Conservation (phyloP, 2,329 filamentous ascomycete species). For the Curvularia sp. region DNA sequence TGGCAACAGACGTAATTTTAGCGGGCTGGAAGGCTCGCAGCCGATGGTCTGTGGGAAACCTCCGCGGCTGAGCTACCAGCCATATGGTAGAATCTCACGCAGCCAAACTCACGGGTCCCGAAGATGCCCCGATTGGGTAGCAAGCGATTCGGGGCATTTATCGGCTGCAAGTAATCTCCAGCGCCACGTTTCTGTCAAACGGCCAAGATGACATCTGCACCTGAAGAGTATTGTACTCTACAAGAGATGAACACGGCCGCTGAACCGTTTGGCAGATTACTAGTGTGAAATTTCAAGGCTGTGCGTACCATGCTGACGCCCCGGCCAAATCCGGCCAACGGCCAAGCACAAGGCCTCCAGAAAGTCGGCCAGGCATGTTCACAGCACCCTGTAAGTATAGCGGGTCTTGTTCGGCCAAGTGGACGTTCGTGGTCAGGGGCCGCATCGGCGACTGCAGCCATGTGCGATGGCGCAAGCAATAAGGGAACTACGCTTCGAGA, state of each 20-base stretch:
- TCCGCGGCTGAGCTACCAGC: conserved; percentile 3
- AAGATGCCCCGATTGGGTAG: conserved; percentile 10
- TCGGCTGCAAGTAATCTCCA: neutral
- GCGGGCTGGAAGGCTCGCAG: neutral
- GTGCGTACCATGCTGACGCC: neutral
- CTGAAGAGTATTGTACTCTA: neutral
- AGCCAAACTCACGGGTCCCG: conserved; percentile 7
- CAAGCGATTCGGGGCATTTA: neutral
- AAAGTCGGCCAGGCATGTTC: neutral
- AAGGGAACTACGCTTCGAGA: conserved; percentile 1
- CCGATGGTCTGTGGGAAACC: neutral
- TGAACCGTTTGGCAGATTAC: neutral
- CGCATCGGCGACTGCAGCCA: conserved; percentile 1
- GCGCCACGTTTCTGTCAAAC: neutral
- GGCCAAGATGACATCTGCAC: neutral
- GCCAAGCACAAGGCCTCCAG: neutral
- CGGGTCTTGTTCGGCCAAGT: conserved; percentile 12
- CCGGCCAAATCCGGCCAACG: conserved; percentile 12
- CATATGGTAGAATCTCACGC: conserved; percentile 2
- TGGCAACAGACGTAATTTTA: neutral
- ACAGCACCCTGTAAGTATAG: conserved; percentile 1
- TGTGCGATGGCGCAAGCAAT: neutral
- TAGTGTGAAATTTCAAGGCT: neutral
- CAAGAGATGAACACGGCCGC: neutral
- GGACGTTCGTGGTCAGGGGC: conserved; percentile 8